Evolutionary conservation across 1,139 yeast species (phyloP).

Genomic region (Taphrina deformans): DNA sequence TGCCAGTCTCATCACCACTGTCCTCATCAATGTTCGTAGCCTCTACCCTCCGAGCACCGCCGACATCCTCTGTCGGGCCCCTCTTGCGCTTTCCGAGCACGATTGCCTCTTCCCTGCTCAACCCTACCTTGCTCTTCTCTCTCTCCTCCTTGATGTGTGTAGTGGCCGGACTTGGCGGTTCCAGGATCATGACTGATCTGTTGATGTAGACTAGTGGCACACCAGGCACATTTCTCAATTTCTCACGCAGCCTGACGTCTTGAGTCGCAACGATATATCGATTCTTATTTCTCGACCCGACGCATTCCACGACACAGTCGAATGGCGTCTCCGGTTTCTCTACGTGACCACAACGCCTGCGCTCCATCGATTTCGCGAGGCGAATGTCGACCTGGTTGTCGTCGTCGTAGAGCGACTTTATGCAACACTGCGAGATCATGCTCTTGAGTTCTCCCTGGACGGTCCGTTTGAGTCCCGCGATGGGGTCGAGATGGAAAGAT

Average conservation of each 20-base stretch:
- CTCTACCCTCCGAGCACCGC: background rate
- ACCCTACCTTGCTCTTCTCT: constrained; percentile 64
- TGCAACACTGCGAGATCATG: constrained; percentile 95
- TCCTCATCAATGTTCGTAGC: background rate
- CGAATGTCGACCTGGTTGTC: constrained; percentile 71
- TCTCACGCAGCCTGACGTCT: constrained; percentile 64
- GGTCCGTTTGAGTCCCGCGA: constrained; percentile 66
- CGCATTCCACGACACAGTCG: constrained; percentile 75
- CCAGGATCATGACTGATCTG: constrained; percentile 93
- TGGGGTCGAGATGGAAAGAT: constrained; percentile 67
- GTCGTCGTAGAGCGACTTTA: constrained; percentile 68
- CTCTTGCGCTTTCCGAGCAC: constrained; percentile 32
- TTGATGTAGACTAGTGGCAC: constrained; percentile 85
- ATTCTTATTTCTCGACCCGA: constrained; percentile 78
- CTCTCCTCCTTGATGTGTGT: constrained; percentile 54
- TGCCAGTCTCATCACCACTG: background rate
- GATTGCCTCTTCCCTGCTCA: constrained; percentile 33
- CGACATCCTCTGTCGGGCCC: background rate
- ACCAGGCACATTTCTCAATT: constrained; percentile 76
- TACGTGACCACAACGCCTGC: constrained; percentile 64
- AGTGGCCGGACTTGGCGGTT: constrained; percentile 79
- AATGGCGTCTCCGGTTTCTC: constrained; percentile 57
- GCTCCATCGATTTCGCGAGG: constrained; percentile 76
- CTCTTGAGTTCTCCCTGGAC: constrained; percentile 68
- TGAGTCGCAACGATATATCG: constrained; percentile 88